Evolutionary conservation across 2,329 filamentous ascomycete genomes (phyloP), one percentile per base, ranked within the genome.

Genomic region (Paradendryphiella salina): DNA sequence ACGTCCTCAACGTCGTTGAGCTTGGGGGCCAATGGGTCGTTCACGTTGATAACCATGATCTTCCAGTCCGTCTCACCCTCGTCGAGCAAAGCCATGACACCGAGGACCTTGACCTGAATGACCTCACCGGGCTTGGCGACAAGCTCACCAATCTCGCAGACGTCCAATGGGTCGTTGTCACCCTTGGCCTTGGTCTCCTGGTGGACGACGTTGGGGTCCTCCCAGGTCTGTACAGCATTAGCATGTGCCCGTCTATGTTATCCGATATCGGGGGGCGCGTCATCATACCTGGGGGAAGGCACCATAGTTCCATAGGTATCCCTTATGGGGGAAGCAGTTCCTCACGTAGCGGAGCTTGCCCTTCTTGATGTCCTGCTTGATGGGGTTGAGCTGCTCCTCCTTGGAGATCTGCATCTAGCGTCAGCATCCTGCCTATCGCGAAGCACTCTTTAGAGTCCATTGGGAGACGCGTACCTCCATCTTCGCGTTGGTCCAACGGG

Each of bases 61-160:
- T 99, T 99, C 94, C 94, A 99, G 85, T 99, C 94, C 61, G 94
- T 99, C 87, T 99, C 94, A 78, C 95, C 94, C 85, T 99, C 94
- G 71, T 99, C 94, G 62, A 99, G 89, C 64, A 99, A 86, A 66
- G 94, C 94, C 94, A 99, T 99, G 75, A 97, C 91, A 78, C 94
- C 94, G 61, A 99, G 89, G 60, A 97, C 90, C 88, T 97, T 99
- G 85, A 99, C 94, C 82, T 97, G 94, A 86, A 97, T 99, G 78
- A 99, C 82, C 82, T 99, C 93, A 68, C 94, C 94, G 56, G 87
- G 84, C 83, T 96, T 95, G 77, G 89, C 90, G 70, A 99, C 94
- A 54, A 96, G 85, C 85, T 99, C 94, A 72, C 94, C 94, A 69
- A 99, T 97, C 83, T 99, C 94, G 84, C 94, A 99, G 69, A 99